phyloP scores from a whole-genome alignment of 192 early-diverging fungal genomes.

The Coemansia sp. region DNA sequence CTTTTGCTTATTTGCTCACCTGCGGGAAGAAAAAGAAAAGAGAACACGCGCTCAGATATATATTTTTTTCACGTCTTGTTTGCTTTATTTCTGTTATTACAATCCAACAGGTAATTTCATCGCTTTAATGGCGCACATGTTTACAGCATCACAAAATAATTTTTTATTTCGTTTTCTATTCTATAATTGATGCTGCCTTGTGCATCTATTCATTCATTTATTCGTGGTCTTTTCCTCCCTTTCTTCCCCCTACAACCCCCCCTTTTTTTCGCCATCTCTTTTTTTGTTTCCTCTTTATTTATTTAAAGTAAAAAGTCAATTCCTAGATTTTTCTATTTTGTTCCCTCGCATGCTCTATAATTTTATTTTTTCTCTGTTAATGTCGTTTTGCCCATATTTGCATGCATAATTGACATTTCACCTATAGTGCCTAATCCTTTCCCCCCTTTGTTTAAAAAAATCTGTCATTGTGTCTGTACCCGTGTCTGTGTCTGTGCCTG shows the following conservation, averaged over 20 bases:
- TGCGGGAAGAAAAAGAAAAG: slow-evolving; percentile 7
- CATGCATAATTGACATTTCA: slow-evolving; percentile 35
- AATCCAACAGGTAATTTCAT: neutral
- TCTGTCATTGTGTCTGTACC: neutral
- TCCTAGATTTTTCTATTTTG: neutral
- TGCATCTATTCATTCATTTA: slow-evolving; percentile 11
- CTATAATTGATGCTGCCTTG: slow-evolving; percentile 8
- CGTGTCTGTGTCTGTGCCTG: neutral
- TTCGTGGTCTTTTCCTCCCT: neutral
- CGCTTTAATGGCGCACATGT: neutral
- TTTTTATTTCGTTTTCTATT: neutral
- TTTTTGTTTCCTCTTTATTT: neutral
- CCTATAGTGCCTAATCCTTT: slow-evolving; percentile 23
- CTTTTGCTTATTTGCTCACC: slow-evolving; percentile 50
- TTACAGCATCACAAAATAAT: neutral
- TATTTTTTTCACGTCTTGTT: too few relatives aligned
- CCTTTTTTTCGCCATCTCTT: neutral
- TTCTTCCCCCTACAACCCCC: neutral
- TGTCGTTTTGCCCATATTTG: slow-evolving; percentile 12
- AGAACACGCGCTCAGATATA: neutral
- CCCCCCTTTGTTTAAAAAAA: slow-evolving; percentile 2
- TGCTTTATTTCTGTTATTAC: neutral
- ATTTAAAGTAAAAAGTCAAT: neutral
- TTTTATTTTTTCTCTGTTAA: slow-evolving; percentile 5
- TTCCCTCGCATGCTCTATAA: slow-evolving; percentile 14